A percentile compares a stretch with the other conserved stretches of the same genome.
Conservation (phyloP, 2,329 filamentous ascomycete genomes). For the Tolypocladium endophyticum region DNA sequence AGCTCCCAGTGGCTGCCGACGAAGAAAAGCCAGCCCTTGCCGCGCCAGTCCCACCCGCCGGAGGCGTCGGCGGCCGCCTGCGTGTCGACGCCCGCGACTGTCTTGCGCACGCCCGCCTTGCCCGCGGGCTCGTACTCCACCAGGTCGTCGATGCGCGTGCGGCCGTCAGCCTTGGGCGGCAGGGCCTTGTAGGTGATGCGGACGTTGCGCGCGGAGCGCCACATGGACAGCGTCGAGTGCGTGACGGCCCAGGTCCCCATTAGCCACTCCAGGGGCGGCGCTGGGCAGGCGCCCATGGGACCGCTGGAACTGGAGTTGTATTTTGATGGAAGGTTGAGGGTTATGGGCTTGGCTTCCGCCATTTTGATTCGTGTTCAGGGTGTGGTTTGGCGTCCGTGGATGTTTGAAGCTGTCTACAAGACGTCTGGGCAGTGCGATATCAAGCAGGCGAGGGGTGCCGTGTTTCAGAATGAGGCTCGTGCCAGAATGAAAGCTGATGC, state of each 20-base stretch:
- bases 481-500: not conserved
- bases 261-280: constrained; percentile 49
- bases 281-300: constrained; percentile 15
- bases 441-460: not conserved
- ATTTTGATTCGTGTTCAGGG: not conserved
- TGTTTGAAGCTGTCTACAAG: not conserved
- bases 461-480: not conserved
- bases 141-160: constrained; percentile 53
- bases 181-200: constrained; percentile 63
- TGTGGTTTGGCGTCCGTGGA: not conserved
- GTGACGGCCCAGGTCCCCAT: constrained; percentile 62
- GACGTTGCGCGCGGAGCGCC: constrained; percentile 70
- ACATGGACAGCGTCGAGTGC: constrained; percentile 70
- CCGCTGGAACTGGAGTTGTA: constrained; percentile 24
- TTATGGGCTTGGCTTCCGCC: constrained; percentile 10
- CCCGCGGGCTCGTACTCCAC: constrained; percentile 56
- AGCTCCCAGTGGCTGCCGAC: constrained; percentile 73
- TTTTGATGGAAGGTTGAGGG: constrained; percentile 33
- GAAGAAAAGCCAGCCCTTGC: constrained; percentile 63
- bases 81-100: constrained; percentile 55
- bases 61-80: constrained; percentile 17
- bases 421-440: not conserved
- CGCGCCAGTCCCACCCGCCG: constrained; percentile 62
- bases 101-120: constrained; percentile 39
- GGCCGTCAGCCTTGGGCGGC: constrained; percentile 23